These are phyloP conservation scores for Funneliformis geosporum DNA, from an alignment of 192 early-diverging fungal genomes.

Conservation along the genomic window DNA sequence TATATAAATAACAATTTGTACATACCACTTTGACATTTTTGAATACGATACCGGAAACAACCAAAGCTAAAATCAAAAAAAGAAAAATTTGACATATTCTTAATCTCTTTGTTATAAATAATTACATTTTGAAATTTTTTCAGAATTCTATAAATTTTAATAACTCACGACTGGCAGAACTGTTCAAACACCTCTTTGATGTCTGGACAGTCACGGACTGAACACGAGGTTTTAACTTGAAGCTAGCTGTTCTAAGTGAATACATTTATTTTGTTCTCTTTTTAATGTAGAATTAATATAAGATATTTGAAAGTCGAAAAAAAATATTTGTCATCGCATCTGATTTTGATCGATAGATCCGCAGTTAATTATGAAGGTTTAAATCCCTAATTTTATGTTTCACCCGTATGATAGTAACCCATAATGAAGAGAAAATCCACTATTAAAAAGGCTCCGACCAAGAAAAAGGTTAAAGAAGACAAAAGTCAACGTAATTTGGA, in stretches of 20 bases:
- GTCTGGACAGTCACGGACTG: background rate
- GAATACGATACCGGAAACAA: background rate
- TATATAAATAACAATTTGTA: background rate
- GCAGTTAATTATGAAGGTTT: too few relatives aligned
- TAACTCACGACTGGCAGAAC: constrained; percentile 3
- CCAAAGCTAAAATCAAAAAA: background rate
- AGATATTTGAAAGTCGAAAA: too few relatives aligned
- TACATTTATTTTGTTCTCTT: background rate
- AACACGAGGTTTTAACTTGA: background rate
- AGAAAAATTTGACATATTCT: background rate
- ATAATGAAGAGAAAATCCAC: background rate
- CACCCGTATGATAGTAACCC: too few relatives aligned
- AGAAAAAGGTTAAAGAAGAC: background rate
- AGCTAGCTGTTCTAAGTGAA: background rate
- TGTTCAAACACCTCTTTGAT: constrained; percentile 11
- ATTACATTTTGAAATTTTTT: background rate
- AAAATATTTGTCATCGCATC: too few relatives aligned
- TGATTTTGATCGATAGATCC: background rate
- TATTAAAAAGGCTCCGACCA: background rate
- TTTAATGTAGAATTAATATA: too few relatives aligned
- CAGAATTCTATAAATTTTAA: background rate
- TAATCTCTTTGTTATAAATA: background rate
- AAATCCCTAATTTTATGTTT: too few relatives aligned
- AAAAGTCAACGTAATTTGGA: background rate
- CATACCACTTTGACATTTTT: background rate